phyloP scores from a whole-genome alignment of 495 filamentous ascomycete genomes.

The Umbilicaria muhlenbergii region DNA sequence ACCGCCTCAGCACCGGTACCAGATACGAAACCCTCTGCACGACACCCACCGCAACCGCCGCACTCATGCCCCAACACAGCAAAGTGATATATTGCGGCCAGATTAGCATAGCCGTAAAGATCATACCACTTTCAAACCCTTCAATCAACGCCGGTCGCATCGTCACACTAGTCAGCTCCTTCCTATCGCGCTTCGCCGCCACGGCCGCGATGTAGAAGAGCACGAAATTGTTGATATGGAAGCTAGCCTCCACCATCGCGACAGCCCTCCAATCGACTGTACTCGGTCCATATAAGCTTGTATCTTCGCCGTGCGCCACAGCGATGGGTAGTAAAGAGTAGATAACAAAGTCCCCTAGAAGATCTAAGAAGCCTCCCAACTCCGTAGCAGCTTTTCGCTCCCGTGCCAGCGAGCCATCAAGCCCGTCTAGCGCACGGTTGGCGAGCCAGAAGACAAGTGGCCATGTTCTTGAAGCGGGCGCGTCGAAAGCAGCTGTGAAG shows the following conservation, averaged over 20 bases:
- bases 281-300: neutral
- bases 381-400: constrained; percentile 11
- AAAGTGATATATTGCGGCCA: constrained; percentile 6
- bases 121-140: constrained; percentile 17
- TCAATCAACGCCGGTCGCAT: constrained; percentile 23
- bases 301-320: constrained; percentile 1
- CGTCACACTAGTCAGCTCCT: constrained; percentile 20
- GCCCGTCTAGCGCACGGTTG: constrained; percentile 18
- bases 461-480: neutral
- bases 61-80: constrained; percentile 12
- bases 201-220: constrained; percentile 20
- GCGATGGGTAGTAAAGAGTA: constrained; percentile 19
- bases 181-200: constrained; percentile 8
- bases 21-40: constrained; percentile 10
- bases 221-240: constrained; percentile 24
- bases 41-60: constrained; percentile 12
- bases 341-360: constrained; percentile 18
- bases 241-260: constrained; percentile 15
- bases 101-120: constrained; percentile 20
- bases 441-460: constrained; percentile 12
- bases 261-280: constrained; percentile 9
- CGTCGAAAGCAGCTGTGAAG: neutral
- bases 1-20: neutral
- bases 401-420: constrained; percentile 19
- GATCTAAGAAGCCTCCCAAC: constrained; percentile 20